Percentiles rank a stretch among this genome's conserved stretches.
These are phyloP conservation scores for Magnusiomyces paraingens DNA, from an alignment of 1,139 yeast species.

Conservation along the genomic window DNA sequence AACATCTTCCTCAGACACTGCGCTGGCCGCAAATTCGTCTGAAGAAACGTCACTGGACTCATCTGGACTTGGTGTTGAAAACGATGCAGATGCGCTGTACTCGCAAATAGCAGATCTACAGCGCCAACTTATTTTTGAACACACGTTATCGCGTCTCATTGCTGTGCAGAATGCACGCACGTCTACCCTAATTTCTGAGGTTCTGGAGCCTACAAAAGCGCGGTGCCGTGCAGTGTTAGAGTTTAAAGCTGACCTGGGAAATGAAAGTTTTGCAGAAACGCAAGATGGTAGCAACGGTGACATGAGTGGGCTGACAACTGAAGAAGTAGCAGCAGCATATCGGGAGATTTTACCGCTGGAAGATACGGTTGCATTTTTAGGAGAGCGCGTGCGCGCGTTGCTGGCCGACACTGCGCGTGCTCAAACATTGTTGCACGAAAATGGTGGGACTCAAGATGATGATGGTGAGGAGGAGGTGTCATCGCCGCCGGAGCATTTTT, in stretches of 20 bases:
- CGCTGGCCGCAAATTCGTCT: no score
- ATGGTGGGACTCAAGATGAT: no score
- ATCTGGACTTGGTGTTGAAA: no score
- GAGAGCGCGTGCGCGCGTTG: constrained; percentile 2
- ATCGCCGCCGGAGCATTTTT: no score
- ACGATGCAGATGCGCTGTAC: neutral
- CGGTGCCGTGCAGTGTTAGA: neutral
- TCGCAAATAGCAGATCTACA: constrained; percentile 5
- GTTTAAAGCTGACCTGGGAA: neutral
- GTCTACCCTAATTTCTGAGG: no score
- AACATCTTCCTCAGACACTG: no score
- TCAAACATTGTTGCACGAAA: no score
- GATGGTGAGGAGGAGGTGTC: no score
- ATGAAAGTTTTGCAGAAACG: constrained; percentile 1
- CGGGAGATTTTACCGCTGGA: constrained; percentile 5
- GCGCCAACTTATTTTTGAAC: constrained; percentile 4
- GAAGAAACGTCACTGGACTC: no score
- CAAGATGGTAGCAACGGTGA: neutral
- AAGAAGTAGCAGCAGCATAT: neutral
- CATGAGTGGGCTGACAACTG: neutral
- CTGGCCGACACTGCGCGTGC: no score
- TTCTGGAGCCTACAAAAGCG: no score
- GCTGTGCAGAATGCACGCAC: no score
- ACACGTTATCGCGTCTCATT: constrained; percentile 5
- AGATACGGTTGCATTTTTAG: constrained; percentile 10